These are phyloP conservation scores for Rutstroemia sp. DNA, from an alignment of 2,329 filamentous ascomycete genomes.

Conservation along the genomic window DNA sequence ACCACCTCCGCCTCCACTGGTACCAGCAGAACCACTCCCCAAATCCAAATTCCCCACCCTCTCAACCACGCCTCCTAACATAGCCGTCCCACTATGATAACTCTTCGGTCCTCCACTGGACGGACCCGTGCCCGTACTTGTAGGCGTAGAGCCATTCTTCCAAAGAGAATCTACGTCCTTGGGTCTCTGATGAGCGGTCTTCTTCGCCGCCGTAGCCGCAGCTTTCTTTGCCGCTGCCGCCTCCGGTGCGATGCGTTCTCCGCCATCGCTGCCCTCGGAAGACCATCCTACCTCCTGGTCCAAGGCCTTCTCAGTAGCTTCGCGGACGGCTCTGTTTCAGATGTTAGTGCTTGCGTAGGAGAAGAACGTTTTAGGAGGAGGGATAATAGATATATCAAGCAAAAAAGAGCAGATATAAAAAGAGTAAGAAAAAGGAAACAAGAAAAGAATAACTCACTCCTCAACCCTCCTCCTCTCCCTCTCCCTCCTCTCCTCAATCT, in stretches of 20 bases:
- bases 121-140: background rate
- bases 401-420: background rate
- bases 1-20: no score
- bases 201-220: background rate
- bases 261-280: conserved; percentile 8
- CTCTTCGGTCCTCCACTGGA: background rate
- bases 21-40: background rate
- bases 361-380: no score
- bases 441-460: conserved; percentile 11
- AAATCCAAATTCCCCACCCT: no score
- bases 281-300: conserved; percentile 8
- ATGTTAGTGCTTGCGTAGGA: no score
- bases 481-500: conserved; percentile 11
- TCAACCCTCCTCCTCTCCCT: conserved; percentile 15
- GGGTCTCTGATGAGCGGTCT: background rate
- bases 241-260: conserved; percentile 1
- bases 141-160: background rate
- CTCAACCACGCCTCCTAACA: no score
- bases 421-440: background rate
- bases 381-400: background rate
- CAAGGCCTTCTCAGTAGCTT: conserved; percentile 1
- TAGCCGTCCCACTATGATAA: no score
- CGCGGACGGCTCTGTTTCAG: background rate
- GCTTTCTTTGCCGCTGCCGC: background rate
- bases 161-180: background rate